Percentiles rank a stretch among this genome's conserved stretches.
These are phyloP conservation scores for Diutina siamensis DNA, from an alignment of 1,139 yeast species.

Conservation along the genomic window DNA sequence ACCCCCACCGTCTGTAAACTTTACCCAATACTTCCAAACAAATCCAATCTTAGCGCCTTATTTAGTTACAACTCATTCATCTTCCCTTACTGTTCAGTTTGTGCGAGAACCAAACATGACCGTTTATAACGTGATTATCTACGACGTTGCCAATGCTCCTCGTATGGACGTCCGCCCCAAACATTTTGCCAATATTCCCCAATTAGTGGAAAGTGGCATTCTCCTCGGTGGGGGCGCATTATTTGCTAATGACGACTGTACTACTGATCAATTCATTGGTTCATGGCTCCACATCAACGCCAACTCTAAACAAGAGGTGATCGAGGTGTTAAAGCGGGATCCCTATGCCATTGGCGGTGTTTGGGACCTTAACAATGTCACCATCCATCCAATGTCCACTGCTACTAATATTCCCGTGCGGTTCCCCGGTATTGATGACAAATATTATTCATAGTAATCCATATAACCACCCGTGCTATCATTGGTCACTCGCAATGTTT, in stretches of 20 bases:
- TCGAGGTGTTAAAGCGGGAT: not conserved
- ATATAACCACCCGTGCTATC: too few species aligned
- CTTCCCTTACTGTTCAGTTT: too few species aligned
- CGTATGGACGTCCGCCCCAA: not conserved
- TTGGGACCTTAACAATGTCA: not conserved
- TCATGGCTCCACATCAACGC: constrained; percentile 1
- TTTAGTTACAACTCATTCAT: too few species aligned
- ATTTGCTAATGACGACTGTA: not conserved
- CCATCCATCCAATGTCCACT: not conserved
- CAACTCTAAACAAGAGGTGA: not conserved
- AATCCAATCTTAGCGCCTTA: too few species aligned
- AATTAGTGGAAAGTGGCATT: not conserved
- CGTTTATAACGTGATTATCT: constrained; percentile 1
- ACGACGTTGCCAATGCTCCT: not conserved
- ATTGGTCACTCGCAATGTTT: too few species aligned
- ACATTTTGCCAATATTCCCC: constrained; percentile 1
- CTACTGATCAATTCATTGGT: not conserved
- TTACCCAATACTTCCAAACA: too few species aligned
- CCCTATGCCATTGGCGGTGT: constrained; percentile 2
- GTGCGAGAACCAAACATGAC: too few species aligned
- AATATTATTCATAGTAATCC: not conserved
- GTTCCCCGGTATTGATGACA: not conserved
- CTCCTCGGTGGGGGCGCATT: constrained; percentile 1
- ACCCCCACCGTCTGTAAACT: too few species aligned
- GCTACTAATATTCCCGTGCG: not conserved